Base-by-base conservation (phyloP, 345 rosid species). In the Carallia brachiata region DNA sequence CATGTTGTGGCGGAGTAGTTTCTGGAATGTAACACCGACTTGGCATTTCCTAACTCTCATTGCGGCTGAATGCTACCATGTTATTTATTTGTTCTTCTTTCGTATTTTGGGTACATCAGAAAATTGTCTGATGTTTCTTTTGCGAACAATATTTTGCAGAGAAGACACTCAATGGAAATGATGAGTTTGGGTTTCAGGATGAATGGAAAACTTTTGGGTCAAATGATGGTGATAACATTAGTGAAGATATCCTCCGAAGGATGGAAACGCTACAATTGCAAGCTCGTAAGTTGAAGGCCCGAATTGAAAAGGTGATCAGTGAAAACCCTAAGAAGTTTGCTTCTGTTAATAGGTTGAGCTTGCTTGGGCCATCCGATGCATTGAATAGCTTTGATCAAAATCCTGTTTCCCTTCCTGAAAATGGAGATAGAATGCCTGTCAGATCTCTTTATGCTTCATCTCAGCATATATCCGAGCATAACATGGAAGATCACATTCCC, bases 231-330 rank as follows among this genome's bases (percentile, higher is more conserved):
- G 85, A 82, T 79, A 87, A 65, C 13, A 75, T 71, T 66, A 66
- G 75, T 74, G 96, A 84, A 75, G 84, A 85, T 66, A 79, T 85
- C 57, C 88, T 95, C 68, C 54, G 68, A 54, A 89, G 88, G 84
- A 83, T 89, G 73, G 96, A 89, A 77, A 66, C 68, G 52, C 74
- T 82, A 6, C 82, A 79, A 61, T 81, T 81, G 2, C 83, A 80
- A 74, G 79, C 81, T 28, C 76, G 62, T 44, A 81, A 72, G 68
- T 73, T 87, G 82, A 90, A 80, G 85, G 73, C 69, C 34, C 84
- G 90, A 23, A 73, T 88, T 15, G 96, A 90, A 62, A 88, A 84
- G 76, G 81, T 90, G 74, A 61, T 84, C 73, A 79, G 66, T 72
- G 92, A 86, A 63, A 86, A 78, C 71, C 90, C 90, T 36, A 74